Evolutionary conservation across 345 rosid species (phyloP).

Genomic region (Laguncularia racemosa): DNA sequence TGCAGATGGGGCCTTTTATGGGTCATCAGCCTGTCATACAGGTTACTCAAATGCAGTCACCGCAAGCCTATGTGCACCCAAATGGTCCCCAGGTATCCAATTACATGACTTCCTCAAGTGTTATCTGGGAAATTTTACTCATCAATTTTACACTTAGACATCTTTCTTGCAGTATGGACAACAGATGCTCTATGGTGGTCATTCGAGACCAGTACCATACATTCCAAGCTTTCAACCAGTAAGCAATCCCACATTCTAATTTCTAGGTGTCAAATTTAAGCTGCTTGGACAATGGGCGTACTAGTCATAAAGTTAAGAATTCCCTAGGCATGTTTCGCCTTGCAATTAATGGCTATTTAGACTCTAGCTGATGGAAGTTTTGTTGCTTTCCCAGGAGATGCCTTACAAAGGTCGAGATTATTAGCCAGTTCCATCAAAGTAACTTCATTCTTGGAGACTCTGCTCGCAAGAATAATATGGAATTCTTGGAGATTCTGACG

Average conservation of each 20-base stretch:
- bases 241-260: conserved; percentile 14
- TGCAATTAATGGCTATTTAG: too few relatives aligned
- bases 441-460: conserved; percentile 12
- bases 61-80: conserved; percentile 66
- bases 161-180: conserved; percentile 50
- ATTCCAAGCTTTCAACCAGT: conserved; percentile 67
- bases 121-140: not conserved
- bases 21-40: conserved; percentile 72
- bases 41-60: conserved; percentile 44
- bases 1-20: conserved; percentile 58
- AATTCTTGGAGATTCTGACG: too few relatives aligned
- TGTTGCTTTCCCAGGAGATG: conserved; percentile 45
- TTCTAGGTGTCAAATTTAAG: not conserved
- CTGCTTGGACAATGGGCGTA: not conserved
- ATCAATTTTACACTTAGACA: conserved; percentile 2
- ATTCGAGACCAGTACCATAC: conserved; percentile 56
- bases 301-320: not conserved
- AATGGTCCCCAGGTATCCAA: conserved; percentile 61
- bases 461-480: conserved; percentile 5
- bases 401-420: conserved; percentile 55
- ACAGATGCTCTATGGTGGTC: conserved; percentile 48
- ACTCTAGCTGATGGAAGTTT: not conserved
- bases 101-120: not conserved
- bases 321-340: not conserved
- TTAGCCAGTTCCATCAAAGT: conserved; percentile 16